Base-by-base conservation (phyloP, 139 green algal genomes). In the Chara braunii region DNA sequence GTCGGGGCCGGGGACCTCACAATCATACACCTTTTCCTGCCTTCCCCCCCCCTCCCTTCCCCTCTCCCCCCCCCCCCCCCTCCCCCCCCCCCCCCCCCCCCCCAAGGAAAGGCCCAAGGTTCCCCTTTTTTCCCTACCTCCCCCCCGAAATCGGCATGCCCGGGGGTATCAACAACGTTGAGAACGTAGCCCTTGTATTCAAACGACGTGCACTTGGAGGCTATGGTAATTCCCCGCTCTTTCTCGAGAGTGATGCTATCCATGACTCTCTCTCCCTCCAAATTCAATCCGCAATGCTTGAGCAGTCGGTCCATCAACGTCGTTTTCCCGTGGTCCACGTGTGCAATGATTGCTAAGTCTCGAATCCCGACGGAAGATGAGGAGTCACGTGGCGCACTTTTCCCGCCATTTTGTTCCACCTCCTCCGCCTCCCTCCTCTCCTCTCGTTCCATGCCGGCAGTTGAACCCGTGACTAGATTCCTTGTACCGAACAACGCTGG, bases 261-360 rank as follows among this genome's bases (percentile, higher is more conserved):
- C 82, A 93, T 92, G 31, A 81, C 57, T 28, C 81, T 72, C n/a
- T 89, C 83, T 18, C 23, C 68, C 23, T 6, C 7, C 29, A 75
- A 26, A 14, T 51, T 28, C 23, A 52, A 51, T 4, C 63, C 69
- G 63, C 62, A 64, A 28, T 78, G 18, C 45, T 56, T 5, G 4
- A 76, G 29, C 59, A 78, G 35, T 11, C 59, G 59, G 36, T 75
- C 67, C 59, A 75, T 64, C 3, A 75, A 51, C 18, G 68, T 77
- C 18, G 68, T 95, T 81, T 96, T 96, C 54, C 90, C 90, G 70
- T 95, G 89, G 58, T 96, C 88, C 50, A 96, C 86, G 63, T 95
- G 89, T 0, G 89, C 83, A 42, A 94, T 92, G 71, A 94, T 91
- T 48, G 87, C 87, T 35, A 74, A 36, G 29, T 68, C 32, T n/a